Evolutionary conservation across 2,329 filamentous ascomycete genomes (phyloP).

Genomic region (Didymella sp.): DNA sequence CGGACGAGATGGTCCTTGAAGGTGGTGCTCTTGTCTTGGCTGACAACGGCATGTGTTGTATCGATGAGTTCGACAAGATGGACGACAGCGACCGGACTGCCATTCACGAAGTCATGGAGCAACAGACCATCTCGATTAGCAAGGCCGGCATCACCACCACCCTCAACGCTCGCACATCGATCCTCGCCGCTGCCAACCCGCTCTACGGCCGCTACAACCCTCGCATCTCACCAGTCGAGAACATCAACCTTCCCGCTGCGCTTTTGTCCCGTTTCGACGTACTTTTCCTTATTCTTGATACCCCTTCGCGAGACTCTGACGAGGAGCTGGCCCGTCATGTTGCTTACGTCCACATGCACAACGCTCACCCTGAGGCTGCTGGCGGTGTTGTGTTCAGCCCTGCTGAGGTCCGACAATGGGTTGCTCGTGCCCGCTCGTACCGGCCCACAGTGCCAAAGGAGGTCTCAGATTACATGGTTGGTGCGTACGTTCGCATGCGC

Average conservation of each 20-base stretch:
- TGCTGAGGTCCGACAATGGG: slow-evolving; percentile 93
- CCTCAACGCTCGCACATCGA: slow-evolving; percentile 93
- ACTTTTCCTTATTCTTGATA: slow-evolving; percentile 95
- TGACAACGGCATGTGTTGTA: slow-evolving; percentile 85
- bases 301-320: slow-evolving; percentile 85
- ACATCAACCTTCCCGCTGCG: slow-evolving; percentile 98
- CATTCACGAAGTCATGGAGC: slow-evolving; percentile 89
- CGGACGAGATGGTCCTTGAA: slow-evolving; percentile 84
- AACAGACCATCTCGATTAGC: slow-evolving; percentile 85
- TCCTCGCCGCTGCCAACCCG: slow-evolving; percentile 94
- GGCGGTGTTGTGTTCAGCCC: slow-evolving; percentile 82
- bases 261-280: slow-evolving; percentile 97
- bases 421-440: slow-evolving; percentile 89
- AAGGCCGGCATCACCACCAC: slow-evolving; percentile 97
- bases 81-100: slow-evolving; percentile 82
- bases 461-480: slow-evolving; percentile 95
- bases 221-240: slow-evolving; percentile 94
- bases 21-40: slow-evolving; percentile 80
- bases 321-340: slow-evolving; percentile 96
- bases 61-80: slow-evolving; percentile 91
- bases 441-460: slow-evolving; percentile 83
- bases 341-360: slow-evolving; percentile 96
- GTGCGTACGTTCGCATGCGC: slow-evolving; percentile 93
- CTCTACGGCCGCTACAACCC: slow-evolving; percentile 98
- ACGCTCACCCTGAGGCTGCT: slow-evolving; percentile 78